phyloP scores from a whole-genome alignment of 441 rosid genomes.

The Eruca vesicaria region DNA sequence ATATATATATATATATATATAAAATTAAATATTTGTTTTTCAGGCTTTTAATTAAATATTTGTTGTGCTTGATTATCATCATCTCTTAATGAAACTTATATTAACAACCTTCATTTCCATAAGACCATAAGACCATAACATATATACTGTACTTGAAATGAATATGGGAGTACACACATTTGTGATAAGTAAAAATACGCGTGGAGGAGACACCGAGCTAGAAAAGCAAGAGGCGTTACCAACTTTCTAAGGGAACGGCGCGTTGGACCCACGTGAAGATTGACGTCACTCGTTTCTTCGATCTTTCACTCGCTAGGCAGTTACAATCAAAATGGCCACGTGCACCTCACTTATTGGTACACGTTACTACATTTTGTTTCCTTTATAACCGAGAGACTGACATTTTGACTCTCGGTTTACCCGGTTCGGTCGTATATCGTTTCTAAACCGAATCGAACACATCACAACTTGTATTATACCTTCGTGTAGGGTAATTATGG shows the following conservation, averaged over 20 bases:
- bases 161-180: not conserved
- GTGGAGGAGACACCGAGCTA: slow-evolving; percentile 2
- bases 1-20: too few relatives aligned
- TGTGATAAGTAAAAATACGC: not conserved
- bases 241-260: slow-evolving; percentile 50
- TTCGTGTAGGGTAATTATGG: not conserved
- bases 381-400: not conserved
- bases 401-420: slow-evolving; percentile 28
- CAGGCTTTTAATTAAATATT: not conserved
- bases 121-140: too few relatives aligned
- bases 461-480: not conserved
- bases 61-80: not conserved
- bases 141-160: not conserved
- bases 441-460: slow-evolving; percentile 18
- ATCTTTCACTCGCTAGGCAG: slow-evolving; percentile 35
- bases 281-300: slow-evolving; percentile 42
- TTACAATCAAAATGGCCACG: slow-evolving; percentile 42
- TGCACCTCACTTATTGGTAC: slow-evolving; percentile 11
- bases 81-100: not conserved
- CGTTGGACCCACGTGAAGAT: slow-evolving; percentile 37
- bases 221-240: slow-evolving; percentile 40
- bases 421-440: not conserved
- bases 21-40: not conserved
- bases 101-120: not conserved
- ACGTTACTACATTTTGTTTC: not conserved